Evolutionary conservation across 2,329 filamentous ascomycete genomes (phyloP), one percentile per base, ranked within the genome.

Genomic region (Tolypocladium sp.): DNA sequence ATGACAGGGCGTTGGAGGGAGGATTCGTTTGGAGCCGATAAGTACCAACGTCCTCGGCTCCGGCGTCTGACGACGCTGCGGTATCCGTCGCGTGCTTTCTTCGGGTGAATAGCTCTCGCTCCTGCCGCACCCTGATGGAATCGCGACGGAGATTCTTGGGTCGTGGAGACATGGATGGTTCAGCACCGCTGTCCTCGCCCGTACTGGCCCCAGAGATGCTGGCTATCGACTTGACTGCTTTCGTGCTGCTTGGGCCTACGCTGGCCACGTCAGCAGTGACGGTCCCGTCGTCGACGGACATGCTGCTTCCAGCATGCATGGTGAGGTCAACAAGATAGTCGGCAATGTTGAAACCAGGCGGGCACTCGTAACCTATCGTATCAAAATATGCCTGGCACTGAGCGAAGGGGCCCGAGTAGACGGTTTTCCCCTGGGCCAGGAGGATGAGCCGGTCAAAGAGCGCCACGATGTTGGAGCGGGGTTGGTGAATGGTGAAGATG

Each of bases 401-500:
- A 1, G 84, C 79, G 71, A 97, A 96, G 1, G 91, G 90, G 0
- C 94, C 94, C 3, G 94, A 97, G 72, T 95, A 99, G 9, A 99
- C 94, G 1, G 91, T 89, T 67, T 88, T 88, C 33, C 94, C 94
- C 64, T 91, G 88, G 2, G 94, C 94, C 51, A 99, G 80, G 17
- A 99, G 84, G 58, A 99, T 82, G n/a, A 99, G 81, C 59, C 93
- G 87, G 71, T 99, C 94, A 70, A 99, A 99, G 3, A 99, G 82
- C 12, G 94, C 94, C 27, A 97, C 94, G 68, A 99, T 99, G 73
- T 99, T 99, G 13, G 94, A 99, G 65, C 95, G 86, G 42, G 94
- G 94, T 69, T 99, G 94, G 72, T 99, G 94, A 63, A 99, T 99
- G 17, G 94, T 99, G 76, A 99, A 97, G 62, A 99, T 89, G 58